Evolutionary conservation across 805 yeast genomes (phyloP).

Genomic region (Sugiyamaella floridensis): DNA sequence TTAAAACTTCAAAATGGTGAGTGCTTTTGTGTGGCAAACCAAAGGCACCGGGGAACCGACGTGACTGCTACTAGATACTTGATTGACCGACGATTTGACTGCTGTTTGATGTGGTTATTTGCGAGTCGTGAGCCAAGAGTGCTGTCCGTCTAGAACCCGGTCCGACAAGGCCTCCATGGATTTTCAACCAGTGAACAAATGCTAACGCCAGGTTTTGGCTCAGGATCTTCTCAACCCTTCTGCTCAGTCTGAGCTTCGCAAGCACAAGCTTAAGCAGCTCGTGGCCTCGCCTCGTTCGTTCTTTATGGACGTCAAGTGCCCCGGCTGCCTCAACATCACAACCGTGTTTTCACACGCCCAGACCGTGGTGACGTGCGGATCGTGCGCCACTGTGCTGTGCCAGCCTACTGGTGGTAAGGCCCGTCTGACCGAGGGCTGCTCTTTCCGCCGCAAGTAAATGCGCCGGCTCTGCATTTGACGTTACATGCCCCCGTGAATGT

Average conservation of each 20-base stretch:
- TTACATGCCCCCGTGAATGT: background rate
- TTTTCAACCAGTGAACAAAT: background rate
- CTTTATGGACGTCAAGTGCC: slow-evolving; percentile 99
- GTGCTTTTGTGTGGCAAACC: background rate
- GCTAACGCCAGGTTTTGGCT: slow-evolving; percentile 70
- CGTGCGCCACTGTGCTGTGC: slow-evolving; percentile 96
- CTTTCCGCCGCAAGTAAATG: slow-evolving; percentile 97
- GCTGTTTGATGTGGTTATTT: background rate
- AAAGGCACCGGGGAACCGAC: background rate
- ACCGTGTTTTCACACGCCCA: slow-evolving; percentile 99
- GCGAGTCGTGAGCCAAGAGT: too few species aligned
- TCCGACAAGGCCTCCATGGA: too few species aligned
- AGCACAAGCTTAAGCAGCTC: slow-evolving; percentile 95
- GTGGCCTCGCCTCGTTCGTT: slow-evolving; percentile 98
- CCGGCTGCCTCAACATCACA: slow-evolving; percentile 98
- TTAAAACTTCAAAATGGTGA: background rate
- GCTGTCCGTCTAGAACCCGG: too few species aligned
- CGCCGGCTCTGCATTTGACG: background rate
- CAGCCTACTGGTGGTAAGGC: slow-evolving; percentile 99
- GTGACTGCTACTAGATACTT: background rate
- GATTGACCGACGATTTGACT: background rate
- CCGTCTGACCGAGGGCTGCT: slow-evolving; percentile 97
- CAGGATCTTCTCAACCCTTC: slow-evolving; percentile 98
- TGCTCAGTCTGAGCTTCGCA: slow-evolving; percentile 92
- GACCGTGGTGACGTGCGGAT: slow-evolving; percentile 99